These are phyloP conservation scores for Phytophthora uliginosa DNA, from an alignment of 352 stramenopile genomes.

Conservation along the genomic window DNA sequence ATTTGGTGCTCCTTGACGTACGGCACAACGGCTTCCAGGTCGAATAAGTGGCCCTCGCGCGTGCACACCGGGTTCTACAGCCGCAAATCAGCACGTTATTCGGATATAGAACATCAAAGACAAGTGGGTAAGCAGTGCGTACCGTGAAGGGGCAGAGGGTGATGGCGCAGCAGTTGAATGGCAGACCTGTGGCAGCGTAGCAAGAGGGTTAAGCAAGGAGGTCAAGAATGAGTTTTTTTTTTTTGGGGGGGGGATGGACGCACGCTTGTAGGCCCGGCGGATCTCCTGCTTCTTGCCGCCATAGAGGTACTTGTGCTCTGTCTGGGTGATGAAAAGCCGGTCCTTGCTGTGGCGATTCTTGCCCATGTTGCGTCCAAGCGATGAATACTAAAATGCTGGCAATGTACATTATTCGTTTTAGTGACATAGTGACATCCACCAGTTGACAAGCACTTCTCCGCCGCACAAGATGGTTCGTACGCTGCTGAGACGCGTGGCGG, in stretches of 20 bases:
- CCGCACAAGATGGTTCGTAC: conserved; percentile 20
- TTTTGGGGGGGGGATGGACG: conserved; percentile 7
- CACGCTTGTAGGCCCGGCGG: conserved; percentile 82
- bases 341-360: conserved; percentile 95
- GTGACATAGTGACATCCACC: not conserved
- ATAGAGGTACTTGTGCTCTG: conserved; percentile 95
- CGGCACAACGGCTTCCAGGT: conserved; percentile 96
- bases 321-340: conserved; percentile 90
- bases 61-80: conserved; percentile 95
- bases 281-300: conserved; percentile 93
- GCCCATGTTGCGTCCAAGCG: conserved; percentile 59
- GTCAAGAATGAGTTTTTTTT: not conserved
- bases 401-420: conserved; percentile 10
- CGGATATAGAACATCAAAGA: not conserved
- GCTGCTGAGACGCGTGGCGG: conserved; percentile 22
- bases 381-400: not conserved
- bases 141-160: conserved; percentile 93
- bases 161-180: conserved; percentile 99
- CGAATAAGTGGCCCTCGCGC: conserved; percentile 97
- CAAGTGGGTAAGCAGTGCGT: not conserved
- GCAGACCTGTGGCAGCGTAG: conserved; percentile 70
- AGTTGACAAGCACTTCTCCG: conserved; percentile 5
- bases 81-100: not conserved
- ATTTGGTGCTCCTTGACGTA: conserved; percentile 97
- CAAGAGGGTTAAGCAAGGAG: conserved; percentile 1